Base-by-base conservation (phyloP, 2,329 filamentous ascomycete genomes). In the Daldinia sp. region DNA sequence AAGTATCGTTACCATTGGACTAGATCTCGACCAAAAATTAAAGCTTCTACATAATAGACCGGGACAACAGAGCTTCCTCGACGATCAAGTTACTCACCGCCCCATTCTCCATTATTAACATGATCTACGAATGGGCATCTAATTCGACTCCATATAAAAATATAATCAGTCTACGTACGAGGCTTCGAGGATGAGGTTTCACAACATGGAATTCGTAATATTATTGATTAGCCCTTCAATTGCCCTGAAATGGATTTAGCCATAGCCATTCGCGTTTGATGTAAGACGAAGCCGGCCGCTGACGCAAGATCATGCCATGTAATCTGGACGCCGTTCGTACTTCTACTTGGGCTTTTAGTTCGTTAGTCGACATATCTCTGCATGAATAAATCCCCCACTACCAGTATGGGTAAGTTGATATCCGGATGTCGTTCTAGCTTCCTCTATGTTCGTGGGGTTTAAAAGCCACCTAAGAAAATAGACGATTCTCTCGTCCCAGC, bases 231-330 rank as follows among this genome's bases (percentile, higher is more conserved):
- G 13, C 27, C n/a, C n/a, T n/a, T n/a, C n/a, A n/a, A n/a, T n/a
- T n/a, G n/a, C n/a, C n/a, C n/a, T n/a, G n/a, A n/a, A 23, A 41
- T 21, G 10, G 6, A 4, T n/a, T 29, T 19, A 47, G 19, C 21
- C 13, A 30, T 23, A 37, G 6, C 19, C 27, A 13, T 54, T 41
- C 49, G 25, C 9, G 39, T 29, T 52, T 13, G 23, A 32, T 19
- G 49, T 53, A 19, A 15, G 41, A 60, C 58, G 13, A n/a, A 47
- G 27, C 21, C 45, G 45, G 27, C 11, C 19, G 15, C 45, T 30
- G 25, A 48, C 25, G 45, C 45, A 48, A 48, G 48, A 51, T 50
- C 47, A 23, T 56, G 23, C 30, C 45, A 7, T 19, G 29, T 37
- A 37, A 35, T 32, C 11, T 10, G 17, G 3, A 35, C 17, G 17